Conservation (phyloP, 306 rosid genomes). For the Medicago arabica region DNA sequence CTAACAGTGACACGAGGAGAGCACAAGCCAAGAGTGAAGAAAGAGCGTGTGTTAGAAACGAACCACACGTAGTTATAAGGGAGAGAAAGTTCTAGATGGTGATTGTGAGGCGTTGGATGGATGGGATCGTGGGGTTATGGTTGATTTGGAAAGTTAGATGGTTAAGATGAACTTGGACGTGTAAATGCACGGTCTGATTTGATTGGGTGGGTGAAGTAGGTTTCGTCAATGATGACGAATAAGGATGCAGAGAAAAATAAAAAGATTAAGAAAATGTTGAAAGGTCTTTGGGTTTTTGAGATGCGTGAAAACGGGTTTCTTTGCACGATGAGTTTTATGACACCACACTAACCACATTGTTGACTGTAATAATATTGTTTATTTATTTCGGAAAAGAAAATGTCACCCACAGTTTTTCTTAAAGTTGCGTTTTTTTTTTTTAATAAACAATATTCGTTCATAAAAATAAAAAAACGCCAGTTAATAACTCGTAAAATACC, state of each 20-base stretch:
- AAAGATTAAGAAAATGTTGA: neutral
- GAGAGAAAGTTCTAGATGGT: constrained; percentile 54
- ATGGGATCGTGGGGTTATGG: neutral
- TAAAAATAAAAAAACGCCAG: too few relatives aligned
- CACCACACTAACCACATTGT: too few relatives aligned
- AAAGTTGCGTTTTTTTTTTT: too few relatives aligned
- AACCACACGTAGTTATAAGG: constrained; percentile 42
- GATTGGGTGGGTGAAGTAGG: neutral
- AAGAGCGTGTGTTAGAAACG: neutral
- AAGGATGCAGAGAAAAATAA: neutral
- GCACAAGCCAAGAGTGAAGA: constrained; percentile 42
- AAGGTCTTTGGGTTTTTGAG: neutral
- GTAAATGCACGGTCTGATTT: constrained; percentile 8
- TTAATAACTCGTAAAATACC: too few relatives aligned
- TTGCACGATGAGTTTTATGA: too few relatives aligned
- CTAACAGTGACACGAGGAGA: constrained; percentile 49
- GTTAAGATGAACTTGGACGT: constrained; percentile 33
- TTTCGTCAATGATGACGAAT: neutral
- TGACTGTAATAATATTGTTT: too few relatives aligned
- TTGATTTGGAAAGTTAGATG: constrained; percentile 1
- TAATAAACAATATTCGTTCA: too few relatives aligned
- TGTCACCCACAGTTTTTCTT: too few relatives aligned
- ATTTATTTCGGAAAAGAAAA: too few relatives aligned
- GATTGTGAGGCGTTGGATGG: constrained; percentile 34
- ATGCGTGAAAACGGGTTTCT: constrained; percentile 11